Base-by-base conservation (phyloP, 805 yeast genomes). In the Yamadazyma phyllophila region DNA sequence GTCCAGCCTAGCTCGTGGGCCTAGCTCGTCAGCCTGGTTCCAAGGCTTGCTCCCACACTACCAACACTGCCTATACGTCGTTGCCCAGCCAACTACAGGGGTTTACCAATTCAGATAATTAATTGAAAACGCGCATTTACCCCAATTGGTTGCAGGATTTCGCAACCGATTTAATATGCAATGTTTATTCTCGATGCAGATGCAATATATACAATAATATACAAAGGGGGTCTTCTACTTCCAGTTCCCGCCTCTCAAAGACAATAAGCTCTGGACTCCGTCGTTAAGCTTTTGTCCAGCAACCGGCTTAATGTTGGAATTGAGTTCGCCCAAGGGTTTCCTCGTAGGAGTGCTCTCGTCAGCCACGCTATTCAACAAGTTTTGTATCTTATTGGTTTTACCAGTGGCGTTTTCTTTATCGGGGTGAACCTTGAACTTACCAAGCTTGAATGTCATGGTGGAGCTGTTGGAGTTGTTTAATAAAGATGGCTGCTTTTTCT, bases 191-290 rank as follows among this genome's bases (percentile, higher is more conserved):
- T 27, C 32, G 37, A n/a, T 40, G 20, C 38, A 17, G 24, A 42
- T 42, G 45, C 45, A 42, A 36, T 38, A 37, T 44, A 27, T 44
- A 44, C 46, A 39, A 42, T 36, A 39, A 20, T 36, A 43, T 41
- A 46, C 44, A 35, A 14, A 12, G n/a, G 15, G 4, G 17, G 36
- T 26, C 7, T 16, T 14, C 36, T 39, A 48, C 40, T 55, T 58
- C 71, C 72, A 67, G 45, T 61, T 61, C 3, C 69, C 71, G 8
- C 63, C 48, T 58, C 65, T 66, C 44, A 73, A 58, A 24, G 74
- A 63, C 37, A 73, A 59, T 50, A 72, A 63, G 57, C 69, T 69
- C 40, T 71, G 66, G 14, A 70, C 71, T 34, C 72, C 66, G 47
- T 67, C 73, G 31, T 46, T 53, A 30, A 49, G 45, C 29, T 47